Evolutionary conservation across 108 stramenopile species (phyloP).

Genomic region (Stephanodiscus triporus): DNA sequence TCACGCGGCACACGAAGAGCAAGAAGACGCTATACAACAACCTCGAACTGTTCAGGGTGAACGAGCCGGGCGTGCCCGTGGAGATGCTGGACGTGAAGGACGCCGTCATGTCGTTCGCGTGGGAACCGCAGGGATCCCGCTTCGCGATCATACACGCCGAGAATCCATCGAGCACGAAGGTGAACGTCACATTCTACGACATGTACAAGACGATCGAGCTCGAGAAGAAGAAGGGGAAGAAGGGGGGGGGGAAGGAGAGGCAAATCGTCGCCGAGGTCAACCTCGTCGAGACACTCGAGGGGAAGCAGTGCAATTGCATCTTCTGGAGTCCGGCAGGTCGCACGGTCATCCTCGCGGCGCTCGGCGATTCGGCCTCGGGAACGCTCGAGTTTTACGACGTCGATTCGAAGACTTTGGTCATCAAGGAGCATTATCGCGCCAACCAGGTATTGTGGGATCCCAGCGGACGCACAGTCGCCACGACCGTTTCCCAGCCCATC

Average conservation of each 20-base stretch:
- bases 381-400: constrained; percentile 95
- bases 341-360: constrained; percentile 87
- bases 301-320: constrained; percentile 89
- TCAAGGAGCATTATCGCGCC: constrained; percentile 94
- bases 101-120: constrained; percentile 92
- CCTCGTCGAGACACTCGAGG: constrained; percentile 78
- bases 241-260: constrained; percentile 42
- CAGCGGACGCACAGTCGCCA: constrained; percentile 87
- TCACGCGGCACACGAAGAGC: constrained; percentile 91
- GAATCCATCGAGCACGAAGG: constrained; percentile 83
- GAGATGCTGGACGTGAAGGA: constrained; percentile 95
- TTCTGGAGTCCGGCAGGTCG: constrained; percentile 95
- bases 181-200: constrained; percentile 93
- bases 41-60: constrained; percentile 93
- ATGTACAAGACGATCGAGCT: constrained; percentile 63
- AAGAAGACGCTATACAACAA: constrained; percentile 97
- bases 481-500: constrained; percentile 91
- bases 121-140: constrained; percentile 92
- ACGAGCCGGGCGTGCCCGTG: constrained; percentile 88
- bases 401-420: constrained; percentile 73
- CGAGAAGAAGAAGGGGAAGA: constrained; percentile 69
- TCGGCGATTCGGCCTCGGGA: constrained; percentile 90
- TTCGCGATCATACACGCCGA: constrained; percentile 95
- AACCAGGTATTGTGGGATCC: constrained; percentile 97
- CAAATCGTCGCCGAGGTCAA: constrained; percentile 70